Percentiles rank a stretch among this genome's conserved stretches.
These are phyloP conservation scores for Mycosphaerella sp. DNA, from an alignment of 2,329 filamentous ascomycete species.

Conservation along the genomic window DNA sequence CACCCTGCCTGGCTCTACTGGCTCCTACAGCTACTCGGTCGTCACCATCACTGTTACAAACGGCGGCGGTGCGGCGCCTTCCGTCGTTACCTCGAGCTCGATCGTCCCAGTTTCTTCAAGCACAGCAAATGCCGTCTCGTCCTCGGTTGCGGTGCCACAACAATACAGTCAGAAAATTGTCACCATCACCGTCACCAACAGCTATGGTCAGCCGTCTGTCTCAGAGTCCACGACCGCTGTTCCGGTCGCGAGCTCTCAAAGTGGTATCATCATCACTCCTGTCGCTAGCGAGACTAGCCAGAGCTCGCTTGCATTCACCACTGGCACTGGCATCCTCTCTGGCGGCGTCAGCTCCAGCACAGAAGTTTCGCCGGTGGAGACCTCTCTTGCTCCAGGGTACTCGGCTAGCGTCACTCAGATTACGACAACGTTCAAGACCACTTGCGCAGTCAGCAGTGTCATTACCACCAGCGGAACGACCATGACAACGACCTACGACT, in stretches of 20 bases:
- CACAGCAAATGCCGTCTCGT: not conserved
- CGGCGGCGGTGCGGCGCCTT: slow-evolving; percentile 3
- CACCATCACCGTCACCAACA: slow-evolving; percentile 14
- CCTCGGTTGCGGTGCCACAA: slow-evolving; percentile 7
- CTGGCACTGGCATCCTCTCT: slow-evolving; percentile 6
- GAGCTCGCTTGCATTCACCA: slow-evolving; percentile 4
- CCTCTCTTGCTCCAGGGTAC: slow-evolving; percentile 6
- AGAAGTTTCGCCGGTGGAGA: slow-evolving; percentile 8
- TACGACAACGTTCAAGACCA: slow-evolving; percentile 16
- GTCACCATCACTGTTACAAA: slow-evolving; percentile 19
- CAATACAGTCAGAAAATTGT: slow-evolving; percentile 14
- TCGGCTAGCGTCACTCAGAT: slow-evolving; percentile 12
- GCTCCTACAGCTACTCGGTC: slow-evolving; percentile 15
- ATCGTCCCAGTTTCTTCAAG: slow-evolving; percentile 9
- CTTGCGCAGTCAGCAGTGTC: slow-evolving; percentile 13
- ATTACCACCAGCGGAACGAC: slow-evolving; percentile 17
- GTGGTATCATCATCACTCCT: slow-evolving; percentile 9
- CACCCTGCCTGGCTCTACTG: slow-evolving; percentile 14
- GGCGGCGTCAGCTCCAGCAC: slow-evolving; percentile 1
- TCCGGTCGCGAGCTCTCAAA: slow-evolving; percentile 8
- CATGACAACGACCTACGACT: slow-evolving; percentile 16
- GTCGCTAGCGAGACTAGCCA: slow-evolving; percentile 1
- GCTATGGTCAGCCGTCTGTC: slow-evolving; percentile 9
- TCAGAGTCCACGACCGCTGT: slow-evolving; percentile 13
- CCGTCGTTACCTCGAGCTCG: slow-evolving; percentile 5